Evolutionary conservation across 139 green algal species (phyloP).

Genomic region (Coelastrella sp.): DNA sequence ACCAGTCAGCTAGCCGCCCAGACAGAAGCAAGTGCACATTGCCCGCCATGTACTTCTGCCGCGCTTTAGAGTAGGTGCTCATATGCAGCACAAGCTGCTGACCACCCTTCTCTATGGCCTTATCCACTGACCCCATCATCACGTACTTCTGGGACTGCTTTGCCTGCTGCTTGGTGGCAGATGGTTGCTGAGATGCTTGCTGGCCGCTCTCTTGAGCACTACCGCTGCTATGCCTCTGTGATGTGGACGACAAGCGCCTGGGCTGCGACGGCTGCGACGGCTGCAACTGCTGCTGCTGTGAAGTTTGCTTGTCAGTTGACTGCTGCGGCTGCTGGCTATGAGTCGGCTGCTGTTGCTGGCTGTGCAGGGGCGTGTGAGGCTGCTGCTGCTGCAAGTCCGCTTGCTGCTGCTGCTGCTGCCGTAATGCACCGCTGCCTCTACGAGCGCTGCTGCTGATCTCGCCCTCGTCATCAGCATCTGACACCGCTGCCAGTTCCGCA

Average conservation of each 20-base stretch:
- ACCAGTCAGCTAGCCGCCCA: neutral
- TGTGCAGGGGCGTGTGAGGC: neutral
- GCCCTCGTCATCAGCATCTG: neutral
- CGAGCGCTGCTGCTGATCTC: neutral
- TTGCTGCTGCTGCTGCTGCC: neutral
- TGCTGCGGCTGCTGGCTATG: neutral
- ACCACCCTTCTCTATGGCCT: neutral
- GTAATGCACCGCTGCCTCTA: neutral
- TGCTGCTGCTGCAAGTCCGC: neutral
- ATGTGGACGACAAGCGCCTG: too few relatives aligned
- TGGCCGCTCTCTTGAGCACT: too few relatives aligned
- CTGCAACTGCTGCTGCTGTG: neutral
- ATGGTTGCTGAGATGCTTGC: neutral
- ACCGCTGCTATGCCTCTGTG: too few relatives aligned
- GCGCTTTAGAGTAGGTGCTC: neutral
- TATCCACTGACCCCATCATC: neutral
- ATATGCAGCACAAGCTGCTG: neutral
- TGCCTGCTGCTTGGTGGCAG: neutral
- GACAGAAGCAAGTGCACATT: neutral
- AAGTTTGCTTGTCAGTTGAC: neutral
- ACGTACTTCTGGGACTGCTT: neutral
- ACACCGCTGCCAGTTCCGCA: neutral
- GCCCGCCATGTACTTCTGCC: neutral
- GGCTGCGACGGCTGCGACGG: too few relatives aligned
- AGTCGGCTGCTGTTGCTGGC: neutral